These are phyloP conservation scores for Termitomyces sp. DNA, from an alignment of 768 basidiomycete genomes.

Conservation along the genomic window DNA sequence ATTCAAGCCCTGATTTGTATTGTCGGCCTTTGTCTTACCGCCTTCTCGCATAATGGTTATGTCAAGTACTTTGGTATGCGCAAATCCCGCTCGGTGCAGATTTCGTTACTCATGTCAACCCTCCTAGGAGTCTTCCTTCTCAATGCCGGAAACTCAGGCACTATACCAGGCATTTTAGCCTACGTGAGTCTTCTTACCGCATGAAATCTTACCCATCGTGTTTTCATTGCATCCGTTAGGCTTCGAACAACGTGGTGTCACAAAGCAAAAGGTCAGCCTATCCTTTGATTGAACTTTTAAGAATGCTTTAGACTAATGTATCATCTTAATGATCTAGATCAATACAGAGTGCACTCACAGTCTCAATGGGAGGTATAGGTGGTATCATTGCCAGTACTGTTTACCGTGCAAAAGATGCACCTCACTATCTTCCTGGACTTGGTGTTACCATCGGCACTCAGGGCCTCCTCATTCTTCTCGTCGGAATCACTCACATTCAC, in stretches of 20 bases:
- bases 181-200: conserved; percentile 24
- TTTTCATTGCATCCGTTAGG: conserved; percentile 15
- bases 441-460: conserved; percentile 38
- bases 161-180: conserved; percentile 41
- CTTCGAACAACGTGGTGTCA: conserved; percentile 44
- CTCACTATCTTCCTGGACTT: conserved; percentile 42
- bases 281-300: background rate
- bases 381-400: conserved; percentile 41
- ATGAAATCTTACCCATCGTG: background rate
- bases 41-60: conserved; percentile 5
- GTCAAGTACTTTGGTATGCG: conserved; percentile 22
- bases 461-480: conserved; percentile 29
- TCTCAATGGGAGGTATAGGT: conserved; percentile 38
- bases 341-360: conserved; percentile 35
- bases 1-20: conserved; percentile 34
- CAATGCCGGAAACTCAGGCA: conserved; percentile 39
- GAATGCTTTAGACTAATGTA: background rate
- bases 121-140: conserved; percentile 39
- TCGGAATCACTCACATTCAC: conserved; percentile 29
- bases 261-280: conserved; percentile 36
- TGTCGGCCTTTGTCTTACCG: conserved; percentile 22
- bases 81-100: conserved; percentile 22
- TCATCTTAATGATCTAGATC: conserved; percentile 18
- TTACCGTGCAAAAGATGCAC: conserved; percentile 38
- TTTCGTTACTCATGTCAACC: background rate